A percentile compares a stretch with the other conserved stretches of the same genome.
phyloP scores from a whole-genome alignment of 768 basidiomycete genomes.

The Kwoniella bestiolae region DNA sequence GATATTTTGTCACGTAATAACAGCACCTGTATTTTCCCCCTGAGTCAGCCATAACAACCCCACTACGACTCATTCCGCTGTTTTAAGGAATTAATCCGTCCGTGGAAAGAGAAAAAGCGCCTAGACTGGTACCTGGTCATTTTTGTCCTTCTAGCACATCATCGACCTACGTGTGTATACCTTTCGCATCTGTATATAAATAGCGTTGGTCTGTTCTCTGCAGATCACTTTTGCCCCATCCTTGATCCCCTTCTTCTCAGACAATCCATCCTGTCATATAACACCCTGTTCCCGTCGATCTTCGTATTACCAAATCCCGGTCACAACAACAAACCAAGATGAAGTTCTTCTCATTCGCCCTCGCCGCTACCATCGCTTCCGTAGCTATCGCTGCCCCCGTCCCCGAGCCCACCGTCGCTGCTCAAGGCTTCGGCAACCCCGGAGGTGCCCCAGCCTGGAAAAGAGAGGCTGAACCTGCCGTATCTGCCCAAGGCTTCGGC shows the following conservation, averaged over 20 bases:
- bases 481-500: conserved; percentile 26
- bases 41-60: conserved; percentile 5
- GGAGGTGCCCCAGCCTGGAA: conserved; percentile 27
- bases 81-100: conserved; percentile 13
- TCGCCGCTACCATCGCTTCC: conserved; percentile 45
- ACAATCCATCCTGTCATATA: conserved; percentile 8
- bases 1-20: conserved; percentile 7
- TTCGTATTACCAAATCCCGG: neutral
- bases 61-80: neutral
- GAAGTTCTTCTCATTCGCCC: conserved; percentile 49
- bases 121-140: conserved; percentile 14
- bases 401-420: conserved; percentile 28
- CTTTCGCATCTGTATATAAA: neutral
- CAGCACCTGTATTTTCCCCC: conserved; percentile 5
- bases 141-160: neutral
- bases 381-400: conserved; percentile 48
- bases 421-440: conserved; percentile 25
- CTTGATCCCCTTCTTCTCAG: neutral
- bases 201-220: neutral
- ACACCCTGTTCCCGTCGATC: neutral
- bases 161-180: neutral
- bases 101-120: conserved; percentile 1
- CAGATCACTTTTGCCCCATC: neutral
- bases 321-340: conserved; percentile 26
- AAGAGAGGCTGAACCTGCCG: conserved; percentile 17